Evolutionary conservation across 2,329 filamentous ascomycete genomes (phyloP).

Genomic region (Paramyrothecium roridum): DNA sequence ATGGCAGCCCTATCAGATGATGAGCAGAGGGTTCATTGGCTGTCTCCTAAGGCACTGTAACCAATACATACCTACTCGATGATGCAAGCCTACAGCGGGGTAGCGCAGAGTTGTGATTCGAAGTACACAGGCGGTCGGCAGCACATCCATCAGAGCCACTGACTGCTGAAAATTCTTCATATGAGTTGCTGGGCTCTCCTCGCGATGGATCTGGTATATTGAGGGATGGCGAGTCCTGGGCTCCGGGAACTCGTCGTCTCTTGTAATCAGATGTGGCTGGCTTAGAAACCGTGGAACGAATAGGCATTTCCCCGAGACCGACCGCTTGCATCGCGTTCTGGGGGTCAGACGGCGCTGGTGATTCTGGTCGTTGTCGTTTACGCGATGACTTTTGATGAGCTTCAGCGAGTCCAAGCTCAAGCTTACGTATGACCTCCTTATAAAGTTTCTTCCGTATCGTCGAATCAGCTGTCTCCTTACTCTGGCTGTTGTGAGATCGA

Average conservation of each 20-base stretch:
- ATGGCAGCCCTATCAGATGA: too few species aligned
- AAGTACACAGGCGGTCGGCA: too few species aligned
- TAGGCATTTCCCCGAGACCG: background rate
- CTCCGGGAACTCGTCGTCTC: background rate
- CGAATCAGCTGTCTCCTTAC: background rate
- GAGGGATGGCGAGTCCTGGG: background rate
- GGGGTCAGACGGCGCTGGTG: conserved; percentile 1
- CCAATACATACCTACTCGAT: too few species aligned
- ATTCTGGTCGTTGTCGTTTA: conserved; percentile 6
- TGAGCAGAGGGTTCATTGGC: too few species aligned
- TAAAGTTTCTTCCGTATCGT: conserved; percentile 3
- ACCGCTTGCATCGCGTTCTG: background rate
- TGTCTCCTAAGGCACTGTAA: too few species aligned
- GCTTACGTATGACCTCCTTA: conserved; percentile 4
- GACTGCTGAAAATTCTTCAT: background rate
- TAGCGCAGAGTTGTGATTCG: too few species aligned
- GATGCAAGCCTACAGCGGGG: too few species aligned
- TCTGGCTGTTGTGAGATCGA: background rate
- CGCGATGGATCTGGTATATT: background rate
- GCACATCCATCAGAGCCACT: background rate
- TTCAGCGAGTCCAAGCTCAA: conserved; percentile 2
- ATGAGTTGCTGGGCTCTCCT: background rate
- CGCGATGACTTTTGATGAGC: background rate
- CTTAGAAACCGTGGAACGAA: background rate
- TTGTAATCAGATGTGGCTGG: background rate